Evolutionary conservation across 768 basidiomycete species (phyloP), one percentile per base, ranked within the genome.

Genomic region (Rhizopogon sp.): DNA sequence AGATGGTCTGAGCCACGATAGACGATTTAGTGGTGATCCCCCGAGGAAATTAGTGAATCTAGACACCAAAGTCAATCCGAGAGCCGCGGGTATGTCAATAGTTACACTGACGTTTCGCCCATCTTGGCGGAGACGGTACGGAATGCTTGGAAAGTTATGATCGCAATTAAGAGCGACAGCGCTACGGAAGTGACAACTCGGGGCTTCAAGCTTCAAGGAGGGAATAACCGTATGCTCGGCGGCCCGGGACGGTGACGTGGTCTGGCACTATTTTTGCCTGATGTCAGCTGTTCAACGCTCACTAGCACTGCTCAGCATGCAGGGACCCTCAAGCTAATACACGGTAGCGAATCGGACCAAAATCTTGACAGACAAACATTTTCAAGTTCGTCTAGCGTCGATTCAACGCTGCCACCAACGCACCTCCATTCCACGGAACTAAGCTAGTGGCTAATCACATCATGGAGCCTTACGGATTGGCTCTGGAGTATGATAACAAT

Each of bases 1-100:
- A 13, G 89, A 91, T 3, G 83, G 70, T 28, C 91, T 79, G 37
- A 94, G 77, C 85, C 93, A 93, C 1, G 88, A 84, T 17, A 93
- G 76, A 14, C 91, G 85, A 67, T 92, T 92, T 33, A 92, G 71
- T 42, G 88, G 83, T 53, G 90, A 88, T 40, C 87, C 81, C 35
- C 70, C 74, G 59, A 80, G 66, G 67, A 81, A 81, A 58, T 81
- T 80, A 28, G 73, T 66, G 50, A 73, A 68, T 52, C 86, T 76
- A 16, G 35, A 9, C 37, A 20, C 56, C 17, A 17, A 22, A 31
- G n/a, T 22, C 11, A 53, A 62, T 54, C 51, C 43, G 40, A 35
- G 20, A n/a, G n/a, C 43, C 6, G 29, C 20, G 22, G 33, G 37
- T 40, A 37, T 43, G 35, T 28, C 17, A 39, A 49, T 37, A 52